phyloP scores from a whole-genome alignment of 805 yeast species.

The Starmerella stellata region DNA sequence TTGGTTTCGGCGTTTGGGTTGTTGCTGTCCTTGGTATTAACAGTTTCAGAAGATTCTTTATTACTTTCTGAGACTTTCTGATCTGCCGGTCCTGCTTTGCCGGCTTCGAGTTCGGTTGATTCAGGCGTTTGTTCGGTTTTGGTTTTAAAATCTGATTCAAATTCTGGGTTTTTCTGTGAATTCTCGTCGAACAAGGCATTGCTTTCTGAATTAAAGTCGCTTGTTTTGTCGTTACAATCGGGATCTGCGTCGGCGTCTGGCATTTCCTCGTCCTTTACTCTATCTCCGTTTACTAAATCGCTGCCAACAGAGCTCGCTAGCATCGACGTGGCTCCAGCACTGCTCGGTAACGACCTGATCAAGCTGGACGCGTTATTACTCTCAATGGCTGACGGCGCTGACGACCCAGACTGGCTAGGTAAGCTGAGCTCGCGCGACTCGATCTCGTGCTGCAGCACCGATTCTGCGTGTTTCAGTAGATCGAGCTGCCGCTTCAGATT shows the following conservation, averaged over 20 bases:
- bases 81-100: too few relatives aligned
- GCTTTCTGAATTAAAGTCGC: too few relatives aligned
- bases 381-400: too few relatives aligned
- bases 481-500: slow-evolving; percentile 16
- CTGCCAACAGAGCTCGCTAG: too few relatives aligned
- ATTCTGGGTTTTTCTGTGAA: too few relatives aligned
- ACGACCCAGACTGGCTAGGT: background rate
- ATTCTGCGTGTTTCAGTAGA: slow-evolving; percentile 12
- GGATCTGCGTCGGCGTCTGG: background rate
- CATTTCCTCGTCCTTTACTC: background rate
- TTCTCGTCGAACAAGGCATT: too few relatives aligned
- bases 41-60: background rate
- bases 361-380: too few relatives aligned
- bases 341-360: background rate
- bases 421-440: background rate
- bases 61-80: background rate
- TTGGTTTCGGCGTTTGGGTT: background rate
- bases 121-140: background rate
- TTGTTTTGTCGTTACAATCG: background rate
- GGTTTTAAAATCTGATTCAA: background rate
- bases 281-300: too few relatives aligned
- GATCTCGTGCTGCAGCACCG: slow-evolving; percentile 14
- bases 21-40: background rate
- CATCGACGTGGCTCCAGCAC: background rate
- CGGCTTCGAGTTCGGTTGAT: background rate